These are phyloP conservation scores for Escovopsis sp. DNA, from an alignment of 2,329 filamentous ascomycete genomes.

Conservation along the genomic window DNA sequence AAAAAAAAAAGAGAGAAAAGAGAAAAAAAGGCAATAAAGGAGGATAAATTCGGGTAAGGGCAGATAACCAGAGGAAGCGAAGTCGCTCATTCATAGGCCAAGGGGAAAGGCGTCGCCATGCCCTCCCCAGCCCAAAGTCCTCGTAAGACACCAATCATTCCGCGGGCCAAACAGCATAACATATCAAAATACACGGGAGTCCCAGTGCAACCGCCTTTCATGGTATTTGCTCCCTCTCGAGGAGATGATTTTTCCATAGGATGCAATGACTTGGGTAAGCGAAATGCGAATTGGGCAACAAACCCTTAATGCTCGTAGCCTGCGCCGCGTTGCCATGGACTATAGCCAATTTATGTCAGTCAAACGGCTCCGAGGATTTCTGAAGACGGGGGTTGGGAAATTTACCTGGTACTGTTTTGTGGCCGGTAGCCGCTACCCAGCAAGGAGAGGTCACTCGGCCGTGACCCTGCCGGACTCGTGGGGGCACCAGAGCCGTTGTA, in stretches of 20 bases:
- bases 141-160: too few species aligned
- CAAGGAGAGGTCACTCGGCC: conserved; percentile 7
- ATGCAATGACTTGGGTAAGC: neutral
- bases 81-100: neutral
- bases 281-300: neutral
- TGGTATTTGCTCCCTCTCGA: too few species aligned
- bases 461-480: conserved; percentile 15
- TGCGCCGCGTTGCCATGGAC: conserved; percentile 31
- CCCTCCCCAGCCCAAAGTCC: too few species aligned
- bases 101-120: too few species aligned
- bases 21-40: conserved; percentile 1
- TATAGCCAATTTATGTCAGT: conserved; percentile 11
- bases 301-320: conserved; percentile 23
- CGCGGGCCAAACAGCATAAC: too few species aligned
- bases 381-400: neutral
- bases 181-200: too few species aligned
- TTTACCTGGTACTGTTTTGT: conserved; percentile 27
- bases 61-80: neutral
- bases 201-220: too few species aligned
- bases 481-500: conserved; percentile 11
- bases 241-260: too few species aligned
- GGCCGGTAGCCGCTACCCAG: conserved; percentile 19
- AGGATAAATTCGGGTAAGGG: neutral
- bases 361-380: neutral
- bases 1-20: neutral